Base-by-base conservation (phyloP, 768 basidiomycete genomes). In the Tylopilus sp. region DNA sequence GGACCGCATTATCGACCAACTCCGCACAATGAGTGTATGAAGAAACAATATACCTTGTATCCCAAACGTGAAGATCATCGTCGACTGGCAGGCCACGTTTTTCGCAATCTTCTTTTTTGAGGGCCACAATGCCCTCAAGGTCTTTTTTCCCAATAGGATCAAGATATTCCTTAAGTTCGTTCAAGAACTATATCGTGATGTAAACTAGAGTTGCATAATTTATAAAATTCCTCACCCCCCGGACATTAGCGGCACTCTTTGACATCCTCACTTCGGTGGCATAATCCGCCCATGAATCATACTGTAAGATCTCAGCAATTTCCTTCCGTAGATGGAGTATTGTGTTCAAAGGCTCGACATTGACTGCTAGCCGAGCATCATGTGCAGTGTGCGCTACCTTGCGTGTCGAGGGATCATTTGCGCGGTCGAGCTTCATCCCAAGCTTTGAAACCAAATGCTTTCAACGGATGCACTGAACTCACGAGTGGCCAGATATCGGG, bases 221-320 rank as follows among this genome's bases (percentile, higher is more conserved):
- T 25, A 29, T 12, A 19, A 22, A 22, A n/a, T 21, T 21, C 57
- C 71, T 56, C 64, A 83, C 87, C 42, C 81, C 72, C 60, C 75
- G 66, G 13, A 89, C 83, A 24, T 75, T 78, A 44, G 79, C 71
- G 4, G 80, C 84, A 38, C 73, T 78, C 71, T 90, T 91, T 58
- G 86, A 80, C 89, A 92, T 91, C 73, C 86, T 89, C 42, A 82
- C 78, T 66, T 93, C 90, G 3, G 90, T 89, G 38, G 84, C 72
- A 66, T 87, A 92, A 67, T 89, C 89, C 1, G 89, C 90, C 83
- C 89, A 92, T 13, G 82, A 89, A 29, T 80, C 70, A 65, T 92
- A 93, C 12, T 80, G 81, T 6, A 93, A 76, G 13, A 92, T 54
- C 31, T 70, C 73, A 3, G 86, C 84, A 45, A 88, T 83, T 61